Conservation (phyloP, 331 rosid genomes). For the Arachis monticola region DNA sequence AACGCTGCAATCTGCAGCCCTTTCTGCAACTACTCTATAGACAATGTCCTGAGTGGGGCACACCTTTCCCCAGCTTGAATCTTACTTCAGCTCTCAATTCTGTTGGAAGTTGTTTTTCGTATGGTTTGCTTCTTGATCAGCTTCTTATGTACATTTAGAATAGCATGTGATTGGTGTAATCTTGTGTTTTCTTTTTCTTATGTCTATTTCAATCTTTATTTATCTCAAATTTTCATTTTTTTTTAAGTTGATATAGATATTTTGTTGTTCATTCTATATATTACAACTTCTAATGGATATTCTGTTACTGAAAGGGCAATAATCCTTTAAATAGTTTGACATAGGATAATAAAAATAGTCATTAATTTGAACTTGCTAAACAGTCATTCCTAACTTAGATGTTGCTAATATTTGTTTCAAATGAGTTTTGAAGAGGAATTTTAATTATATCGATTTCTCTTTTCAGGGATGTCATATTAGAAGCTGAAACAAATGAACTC, state of each 20-base stretch:
- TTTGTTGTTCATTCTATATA: neutral
- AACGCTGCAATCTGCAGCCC: slow-evolving; percentile 66
- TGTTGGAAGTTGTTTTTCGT: slow-evolving; percentile 70
- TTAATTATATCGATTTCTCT: slow-evolving; percentile 35
- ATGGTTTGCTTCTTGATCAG: slow-evolving; percentile 46
- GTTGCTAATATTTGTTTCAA: slow-evolving; percentile 30
- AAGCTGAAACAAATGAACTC: slow-evolving; percentile 57
- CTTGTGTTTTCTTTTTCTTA: slow-evolving; percentile 19
- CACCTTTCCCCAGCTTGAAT: slow-evolving; percentile 60
- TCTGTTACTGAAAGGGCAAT: slow-evolving; percentile 23
- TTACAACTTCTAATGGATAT: slow-evolving; percentile 11
- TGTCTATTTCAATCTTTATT: slow-evolving; percentile 14
- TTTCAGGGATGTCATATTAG: slow-evolving; percentile 82
- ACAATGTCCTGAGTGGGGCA: slow-evolving; percentile 76
- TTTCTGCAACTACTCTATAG: slow-evolving; percentile 65
- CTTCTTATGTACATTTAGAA: slow-evolving; percentile 32
- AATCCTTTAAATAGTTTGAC: slow-evolving; percentile 26
- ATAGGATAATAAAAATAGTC: slow-evolving; percentile 15
- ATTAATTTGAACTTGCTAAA: slow-evolving; percentile 21
- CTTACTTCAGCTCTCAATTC: slow-evolving; percentile 67
- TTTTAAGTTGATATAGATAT: slow-evolving; percentile 12
- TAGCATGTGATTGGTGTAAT: slow-evolving; percentile 35
- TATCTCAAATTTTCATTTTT: slow-evolving; percentile 16
- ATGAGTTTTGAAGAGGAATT: slow-evolving; percentile 16
- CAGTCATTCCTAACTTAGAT: slow-evolving; percentile 17